Evolutionary conservation across 2,329 filamentous ascomycete genomes (phyloP).

Genomic region (Botrytis elliptica): DNA sequence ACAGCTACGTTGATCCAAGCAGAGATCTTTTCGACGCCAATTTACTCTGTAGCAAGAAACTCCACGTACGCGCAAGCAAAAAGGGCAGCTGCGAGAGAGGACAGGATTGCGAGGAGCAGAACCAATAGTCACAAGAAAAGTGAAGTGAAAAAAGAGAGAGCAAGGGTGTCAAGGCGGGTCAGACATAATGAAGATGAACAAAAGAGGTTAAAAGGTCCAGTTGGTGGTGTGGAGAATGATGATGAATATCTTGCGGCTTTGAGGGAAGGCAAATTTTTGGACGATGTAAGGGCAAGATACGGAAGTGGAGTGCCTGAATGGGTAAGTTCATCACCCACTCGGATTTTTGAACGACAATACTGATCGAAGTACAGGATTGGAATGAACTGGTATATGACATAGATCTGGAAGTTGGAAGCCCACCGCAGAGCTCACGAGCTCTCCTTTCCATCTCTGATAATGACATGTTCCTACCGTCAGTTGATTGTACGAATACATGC

Average conservation of each 20-base stretch:
- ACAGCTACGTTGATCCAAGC: slow-evolving; percentile 10
- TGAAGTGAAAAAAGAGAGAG: neutral
- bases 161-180: neutral
- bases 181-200: neutral
- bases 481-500: slow-evolving; percentile 7
- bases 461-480: slow-evolving; percentile 16
- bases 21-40: neutral
- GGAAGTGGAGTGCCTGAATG: neutral
- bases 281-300: slow-evolving; percentile 1
- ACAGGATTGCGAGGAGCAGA: slow-evolving; percentile 6
- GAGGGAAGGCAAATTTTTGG: neutral
- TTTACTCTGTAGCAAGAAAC: slow-evolving; percentile 19
- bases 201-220: neutral
- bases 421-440: slow-evolving; percentile 17
- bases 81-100: slow-evolving; percentile 1
- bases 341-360: neutral
- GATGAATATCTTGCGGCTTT: neutral
- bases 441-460: slow-evolving; percentile 16
- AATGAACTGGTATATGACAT: slow-evolving; percentile 21
- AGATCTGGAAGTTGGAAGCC: slow-evolving; percentile 22
- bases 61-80: slow-evolving; percentile 4
- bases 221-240: slow-evolving; percentile 19
- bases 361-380: slow-evolving; percentile 18
- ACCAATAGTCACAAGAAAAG: slow-evolving; percentile 9
- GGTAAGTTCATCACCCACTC: neutral